Evolutionary conservation across 345 rosid species (phyloP).

Genomic region (Rhodamnia rubescens): DNA sequence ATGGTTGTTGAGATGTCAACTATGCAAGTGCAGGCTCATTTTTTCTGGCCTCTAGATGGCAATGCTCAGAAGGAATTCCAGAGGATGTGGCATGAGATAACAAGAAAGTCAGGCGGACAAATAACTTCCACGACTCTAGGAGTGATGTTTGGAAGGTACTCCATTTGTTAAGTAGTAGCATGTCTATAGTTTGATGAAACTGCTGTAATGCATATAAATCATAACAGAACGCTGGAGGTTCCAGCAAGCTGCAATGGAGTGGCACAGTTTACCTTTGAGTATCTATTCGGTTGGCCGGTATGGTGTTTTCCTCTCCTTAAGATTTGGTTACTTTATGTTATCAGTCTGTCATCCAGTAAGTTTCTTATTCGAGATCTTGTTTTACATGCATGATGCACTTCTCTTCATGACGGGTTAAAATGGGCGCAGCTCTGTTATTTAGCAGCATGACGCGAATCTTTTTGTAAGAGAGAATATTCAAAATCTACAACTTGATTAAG

Average conservation of each 20-base stretch:
- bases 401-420: not conserved
- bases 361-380: not conserved
- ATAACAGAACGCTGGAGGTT: slow-evolving; percentile 58
- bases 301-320: not conserved
- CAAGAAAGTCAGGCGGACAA: slow-evolving; percentile 41
- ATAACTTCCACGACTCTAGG: slow-evolving; percentile 50
- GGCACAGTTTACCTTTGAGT: slow-evolving; percentile 68
- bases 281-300: slow-evolving; percentile 79
- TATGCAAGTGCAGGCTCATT: slow-evolving; percentile 44
- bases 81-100: slow-evolving; percentile 57
- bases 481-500: not conserved
- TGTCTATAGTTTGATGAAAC: not conserved
- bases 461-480: not conserved
- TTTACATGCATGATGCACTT: not conserved
- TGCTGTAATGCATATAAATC: not conserved
- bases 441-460: not conserved
- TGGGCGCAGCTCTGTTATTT: not conserved
- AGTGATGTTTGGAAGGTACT: slow-evolving; percentile 94
- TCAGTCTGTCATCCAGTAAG: not conserved
- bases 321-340: not conserved
- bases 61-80: slow-evolving; percentile 40
- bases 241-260: slow-evolving; percentile 79
- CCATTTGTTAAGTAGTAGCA: not conserved
- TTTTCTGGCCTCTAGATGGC: slow-evolving; percentile 63
- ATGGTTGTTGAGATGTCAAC: slow-evolving; percentile 9